Percentiles rank a stretch among this genome's conserved stretches.
Conservation (phyloP, 164 flowering plant genomes). For the Vitis riparia region DNA sequence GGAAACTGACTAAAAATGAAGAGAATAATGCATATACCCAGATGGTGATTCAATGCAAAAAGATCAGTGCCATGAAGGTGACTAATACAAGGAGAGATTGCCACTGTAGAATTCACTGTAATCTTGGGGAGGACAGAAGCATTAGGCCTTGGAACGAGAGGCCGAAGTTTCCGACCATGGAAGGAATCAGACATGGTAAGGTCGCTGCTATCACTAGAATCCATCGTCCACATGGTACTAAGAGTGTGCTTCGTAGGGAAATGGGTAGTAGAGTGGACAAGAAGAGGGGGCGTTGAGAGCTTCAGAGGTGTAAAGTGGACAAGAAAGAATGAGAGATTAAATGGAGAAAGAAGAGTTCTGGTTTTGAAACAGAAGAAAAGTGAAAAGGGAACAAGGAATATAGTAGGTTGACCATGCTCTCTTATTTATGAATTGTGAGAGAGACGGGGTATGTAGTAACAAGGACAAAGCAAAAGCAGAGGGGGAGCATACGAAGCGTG, state of each 20-base stretch:
- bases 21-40: background rate
- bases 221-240: background rate
- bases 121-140: background rate
- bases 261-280: background rate
- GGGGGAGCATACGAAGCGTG: background rate
- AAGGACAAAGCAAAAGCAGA: background rate
- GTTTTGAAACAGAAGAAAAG: background rate
- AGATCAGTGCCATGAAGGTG: background rate
- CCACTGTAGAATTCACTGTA: background rate
- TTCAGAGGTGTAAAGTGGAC: background rate
- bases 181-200: background rate
- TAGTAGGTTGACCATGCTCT: background rate
- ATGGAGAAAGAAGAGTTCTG: background rate
- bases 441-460: background rate
- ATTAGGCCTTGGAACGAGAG: background rate
- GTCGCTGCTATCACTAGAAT: background rate
- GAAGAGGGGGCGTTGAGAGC: background rate
- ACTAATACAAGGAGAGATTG: background rate
- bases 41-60: constrained; percentile 1
- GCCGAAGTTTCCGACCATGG: background rate
- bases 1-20: background rate
- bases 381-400: background rate
- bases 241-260: background rate
- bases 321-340: background rate
- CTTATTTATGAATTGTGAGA: background rate